Evolutionary conservation across 1,284 basidiomycete species (phyloP), one percentile per base, ranked within the genome.

Genomic region (Rhodotorula sp.): DNA sequence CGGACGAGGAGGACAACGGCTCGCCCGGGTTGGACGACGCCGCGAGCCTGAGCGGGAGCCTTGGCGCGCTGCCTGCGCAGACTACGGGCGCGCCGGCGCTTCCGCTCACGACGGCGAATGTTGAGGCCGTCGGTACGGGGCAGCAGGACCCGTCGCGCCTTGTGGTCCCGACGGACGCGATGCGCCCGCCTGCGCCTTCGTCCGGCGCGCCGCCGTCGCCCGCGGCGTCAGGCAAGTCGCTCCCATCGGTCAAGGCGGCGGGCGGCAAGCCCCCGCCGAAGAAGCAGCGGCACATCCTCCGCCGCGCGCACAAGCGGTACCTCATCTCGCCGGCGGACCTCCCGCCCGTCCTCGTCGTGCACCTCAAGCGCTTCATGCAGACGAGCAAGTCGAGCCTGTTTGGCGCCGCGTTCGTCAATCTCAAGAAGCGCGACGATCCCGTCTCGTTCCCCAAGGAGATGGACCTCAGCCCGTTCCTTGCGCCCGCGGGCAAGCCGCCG

Each of bases 341-440:
- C 27, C 94, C 94, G 0, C 92, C 92, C 0, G 87, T 97, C 41
- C 87, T 97, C 69, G 91, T 96, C 65, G 87, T 97, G 72, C 94
- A 97, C 78, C 86, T 97, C 63, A 97, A 97, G 83, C 87, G 94
- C 46, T 97, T 97, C 84, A 92, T 95, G 81, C 91, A 94, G 81
- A 83, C 84, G 17, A 70, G 77, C n/a, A 79, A 79, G 81, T 86
- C 61, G 81, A 84, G 68, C 84, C 82, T 85, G 79, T 87, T 79
- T 81, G 77, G 77, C 27, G 71, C 73, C 86, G 73, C 85, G 86
- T 79, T 87, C 85, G 64, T 84, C 64, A 78, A 77, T 64, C 89
- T 91, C 82, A 93, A 91, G 83, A 94, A 94, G 82, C 80, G 94
- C 69, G 94, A 97, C 74, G 91, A 93, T 79, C 91, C 88, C 74